Base-by-base conservation (phyloP, 192 early-diverging fungal genomes). In the Dimargaris cristalligena region DNA sequence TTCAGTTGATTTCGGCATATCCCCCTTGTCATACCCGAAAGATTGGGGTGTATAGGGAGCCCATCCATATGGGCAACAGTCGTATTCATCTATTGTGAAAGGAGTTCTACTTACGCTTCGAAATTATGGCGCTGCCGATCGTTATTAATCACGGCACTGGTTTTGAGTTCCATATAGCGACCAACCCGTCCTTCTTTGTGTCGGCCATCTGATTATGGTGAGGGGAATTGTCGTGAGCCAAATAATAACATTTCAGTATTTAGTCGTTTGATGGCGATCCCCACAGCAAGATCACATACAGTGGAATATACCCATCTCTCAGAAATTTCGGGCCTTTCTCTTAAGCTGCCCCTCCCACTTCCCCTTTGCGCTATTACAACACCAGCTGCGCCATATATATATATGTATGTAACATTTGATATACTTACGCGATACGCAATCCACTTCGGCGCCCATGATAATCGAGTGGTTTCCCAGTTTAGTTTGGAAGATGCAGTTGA, bases 391-490 rank as follows among this genome's bases (percentile, higher is more conserved):
- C n/a, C n/a, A n/a, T n/a, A n/a, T n/a, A n/a, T n/a, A n/a, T n/a
- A n/a, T n/a, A n/a, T n/a, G n/a, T n/a, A n/a, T n/a, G n/a, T n/a
- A n/a, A n/a, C n/a, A n/a, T n/a, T n/a, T n/a, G n/a, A n/a, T n/a
- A n/a, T 4, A 48, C 47, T 48, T 74, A 72, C 79, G 73, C 41
- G 71, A 67, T 23, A 79, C 65, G 69, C 94, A 97, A 65, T 97
- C 92, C 25, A 97, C 86, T 61, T 97, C 94, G 11, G 88, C 94
- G 2, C 90, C 94, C 63, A 93, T 80, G 22, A 97, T 72, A 8
- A 94, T 58, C 32, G 72, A 69, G 59, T 80, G 72, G 2, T 55
- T 57, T 0, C 89, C 89, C 1, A 98, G 66, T 52, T 70, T 77
- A 2, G 91, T 90, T 55, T 78, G 78, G 13, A 90, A 83, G 25